phyloP scores from a whole-genome alignment of 2,329 filamentous ascomycete genomes.

The Phialemonium atrogriseum region DNA sequence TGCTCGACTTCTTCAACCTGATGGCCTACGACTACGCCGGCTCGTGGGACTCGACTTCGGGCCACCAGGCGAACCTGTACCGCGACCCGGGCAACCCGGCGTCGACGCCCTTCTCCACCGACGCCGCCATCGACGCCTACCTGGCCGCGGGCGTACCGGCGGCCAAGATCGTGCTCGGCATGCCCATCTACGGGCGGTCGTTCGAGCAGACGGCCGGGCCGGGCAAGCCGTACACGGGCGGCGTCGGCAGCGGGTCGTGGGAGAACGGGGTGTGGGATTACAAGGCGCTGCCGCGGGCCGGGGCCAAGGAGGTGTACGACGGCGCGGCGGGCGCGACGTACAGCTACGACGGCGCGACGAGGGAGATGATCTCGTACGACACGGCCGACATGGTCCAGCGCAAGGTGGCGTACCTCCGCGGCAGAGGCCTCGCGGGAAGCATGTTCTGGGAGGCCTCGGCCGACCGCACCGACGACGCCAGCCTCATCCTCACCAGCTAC shows the following conservation, averaged over 20 bases:
- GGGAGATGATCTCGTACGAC: slow-evolving; percentile 65
- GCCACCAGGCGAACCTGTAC: slow-evolving; percentile 67
- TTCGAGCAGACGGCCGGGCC: slow-evolving; percentile 59
- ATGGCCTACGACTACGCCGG: slow-evolving; percentile 73
- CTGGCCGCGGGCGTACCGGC: slow-evolving; percentile 51
- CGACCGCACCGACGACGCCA: slow-evolving; percentile 53
- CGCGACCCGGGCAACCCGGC: slow-evolving; percentile 40
- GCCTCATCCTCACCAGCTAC: slow-evolving; percentile 46
- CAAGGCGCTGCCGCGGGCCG: slow-evolving; percentile 61
- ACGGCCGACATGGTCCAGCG: slow-evolving; percentile 48
- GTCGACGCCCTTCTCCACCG: slow-evolving; percentile 62
- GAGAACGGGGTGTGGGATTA: slow-evolving; percentile 74
- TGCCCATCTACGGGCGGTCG: slow-evolving; percentile 72
- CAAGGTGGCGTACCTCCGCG: slow-evolving; percentile 60
- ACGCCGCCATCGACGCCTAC: slow-evolving; percentile 59
- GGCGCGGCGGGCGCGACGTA: slow-evolving; percentile 54
- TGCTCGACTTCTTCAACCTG: slow-evolving; percentile 49
- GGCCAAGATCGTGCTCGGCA: slow-evolving; percentile 64
- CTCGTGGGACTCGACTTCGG: slow-evolving; percentile 54
- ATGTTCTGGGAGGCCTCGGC: slow-evolving; percentile 84
- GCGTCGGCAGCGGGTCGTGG: slow-evolving; percentile 61
- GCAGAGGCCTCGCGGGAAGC: slow-evolving; percentile 57
- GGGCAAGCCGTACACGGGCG: slow-evolving; percentile 54
- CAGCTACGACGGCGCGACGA: slow-evolving; percentile 53
- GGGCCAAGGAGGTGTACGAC: slow-evolving; percentile 52